phyloP scores from a whole-genome alignment of 331 rosid genomes.

The Phaseolus coccineus region DNA sequence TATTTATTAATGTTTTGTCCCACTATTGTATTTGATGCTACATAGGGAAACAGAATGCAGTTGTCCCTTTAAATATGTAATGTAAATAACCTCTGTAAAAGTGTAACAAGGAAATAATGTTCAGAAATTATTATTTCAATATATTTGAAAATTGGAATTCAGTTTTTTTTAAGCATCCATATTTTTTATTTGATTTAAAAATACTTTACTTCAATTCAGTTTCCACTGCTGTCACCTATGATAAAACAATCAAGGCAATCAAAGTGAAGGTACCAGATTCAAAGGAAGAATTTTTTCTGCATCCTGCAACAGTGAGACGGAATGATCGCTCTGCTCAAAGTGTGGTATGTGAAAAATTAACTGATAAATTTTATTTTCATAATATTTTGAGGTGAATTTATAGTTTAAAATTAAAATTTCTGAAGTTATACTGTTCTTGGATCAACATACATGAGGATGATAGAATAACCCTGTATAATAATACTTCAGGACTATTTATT shows the following conservation, averaged over 20 bases:
- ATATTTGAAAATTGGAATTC: neutral
- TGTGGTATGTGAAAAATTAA: slow-evolving; percentile 69
- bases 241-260: slow-evolving; percentile 80
- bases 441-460: slow-evolving; percentile 6
- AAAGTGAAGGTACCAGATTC: slow-evolving; percentile 93
- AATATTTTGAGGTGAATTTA: slow-evolving; percentile 12
- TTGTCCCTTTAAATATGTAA: neutral
- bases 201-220: slow-evolving; percentile 56
- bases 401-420: neutral
- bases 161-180: slow-evolving; percentile 31
- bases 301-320: slow-evolving; percentile 97
- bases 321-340: slow-evolving; percentile 98
- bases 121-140: neutral
- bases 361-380: neutral
- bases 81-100: neutral
- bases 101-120: neutral
- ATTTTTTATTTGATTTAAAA: slow-evolving; percentile 32
- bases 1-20: neutral
- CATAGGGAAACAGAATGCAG: neutral
- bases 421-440: slow-evolving; percentile 5
- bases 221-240: slow-evolving; percentile 94
- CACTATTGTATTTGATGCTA: neutral
- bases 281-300: slow-evolving; percentile 88
- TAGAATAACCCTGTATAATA: neutral
- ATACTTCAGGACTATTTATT: neutral